Conservation (phyloP, 2,329 filamentous ascomycete species). For the Epichloe festucae region DNA sequence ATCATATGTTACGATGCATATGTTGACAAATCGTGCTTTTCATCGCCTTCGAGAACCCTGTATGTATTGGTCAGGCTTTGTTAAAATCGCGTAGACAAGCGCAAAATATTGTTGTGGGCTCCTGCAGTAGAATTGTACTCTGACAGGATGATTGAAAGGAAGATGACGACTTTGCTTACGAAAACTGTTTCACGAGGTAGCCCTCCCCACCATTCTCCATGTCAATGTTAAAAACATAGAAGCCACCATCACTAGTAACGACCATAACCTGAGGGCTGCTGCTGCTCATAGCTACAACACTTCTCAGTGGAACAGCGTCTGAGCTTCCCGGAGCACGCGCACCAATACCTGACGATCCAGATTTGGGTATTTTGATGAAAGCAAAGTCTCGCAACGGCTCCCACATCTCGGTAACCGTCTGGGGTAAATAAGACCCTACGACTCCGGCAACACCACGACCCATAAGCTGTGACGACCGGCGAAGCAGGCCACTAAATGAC, state of each 20-base stretch:
- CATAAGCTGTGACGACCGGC: constrained; percentile 91
- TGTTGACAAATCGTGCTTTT: constrained; percentile 37
- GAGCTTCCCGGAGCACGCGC: constrained; percentile 18
- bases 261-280: constrained; percentile 96
- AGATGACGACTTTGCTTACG: constrained; percentile 43
- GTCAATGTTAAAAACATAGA: constrained; percentile 92
- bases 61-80: constrained; percentile 1
- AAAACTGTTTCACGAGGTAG: constrained; percentile 80
- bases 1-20: constrained; percentile 18
- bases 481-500: constrained; percentile 77
- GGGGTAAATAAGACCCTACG: constrained; percentile 82
- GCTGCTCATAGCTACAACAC: constrained; percentile 95
- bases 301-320: constrained; percentile 48
- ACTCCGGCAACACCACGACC: constrained; percentile 78
- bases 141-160: neutral
- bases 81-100: neutral
- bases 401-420: constrained; percentile 95
- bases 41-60: constrained; percentile 42
- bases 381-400: constrained; percentile 91
- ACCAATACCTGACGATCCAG: constrained; percentile 12
- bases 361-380: constrained; percentile 81
- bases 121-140: neutral
- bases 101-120: neutral
- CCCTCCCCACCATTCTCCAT: constrained; percentile 91
- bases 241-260: constrained; percentile 87